Evolutionary conservation across 192 early-diverging fungal species (phyloP), one percentile per base, ranked within the genome.

Genomic region (Linderina pennispora): DNA sequence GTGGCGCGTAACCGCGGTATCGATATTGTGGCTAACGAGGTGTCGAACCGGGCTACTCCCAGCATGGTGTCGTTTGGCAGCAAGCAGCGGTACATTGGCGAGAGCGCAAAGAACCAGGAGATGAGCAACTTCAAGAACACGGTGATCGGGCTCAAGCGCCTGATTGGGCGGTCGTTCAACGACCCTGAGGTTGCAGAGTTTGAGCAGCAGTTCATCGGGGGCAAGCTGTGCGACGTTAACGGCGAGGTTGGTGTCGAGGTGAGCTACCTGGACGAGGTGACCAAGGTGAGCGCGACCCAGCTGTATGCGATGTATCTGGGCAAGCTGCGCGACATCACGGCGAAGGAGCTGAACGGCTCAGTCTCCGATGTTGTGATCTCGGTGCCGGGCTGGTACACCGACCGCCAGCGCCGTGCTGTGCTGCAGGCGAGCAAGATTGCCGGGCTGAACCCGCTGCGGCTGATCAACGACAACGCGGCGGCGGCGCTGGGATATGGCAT

Each of bases 71-170:
- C 92, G 9, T 95, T 98, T 66, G 91, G 91, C 43, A 75, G 71
- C 59, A 98, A 98, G 79, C 90, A 94, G 73, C 83, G 95, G 65
- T 94, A 80, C 64, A 77, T 98, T 36, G 95, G 95, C 50, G 95
- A 98, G 76, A 67, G 84, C 36, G 95, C 92, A 21, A 96, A 96
- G 75, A 94, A 84, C 24, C 83, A 86, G 67, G 92, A 98, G 72
- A 84, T 96, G 61, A 88, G 85, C 64, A 98, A 98, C 79, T 94
- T 94, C 72, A 94, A 95, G 72, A 93, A 92, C 77, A 98, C 95
- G 58, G 80, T 94, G 40, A 71, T 72, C 18, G 77, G 82, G 20
- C 74, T 98, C 63, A 98, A 98, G 81, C 91, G 95, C 51, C 66
- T 98, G 38, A 76, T 83, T 40, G 92, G 95, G 34, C 89, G 91